Percentiles rank a stretch among this genome's conserved stretches.
These are phyloP conservation scores for Penstemon barbatus DNA, from an alignment of 257 asterid species.

Conservation along the genomic window DNA sequence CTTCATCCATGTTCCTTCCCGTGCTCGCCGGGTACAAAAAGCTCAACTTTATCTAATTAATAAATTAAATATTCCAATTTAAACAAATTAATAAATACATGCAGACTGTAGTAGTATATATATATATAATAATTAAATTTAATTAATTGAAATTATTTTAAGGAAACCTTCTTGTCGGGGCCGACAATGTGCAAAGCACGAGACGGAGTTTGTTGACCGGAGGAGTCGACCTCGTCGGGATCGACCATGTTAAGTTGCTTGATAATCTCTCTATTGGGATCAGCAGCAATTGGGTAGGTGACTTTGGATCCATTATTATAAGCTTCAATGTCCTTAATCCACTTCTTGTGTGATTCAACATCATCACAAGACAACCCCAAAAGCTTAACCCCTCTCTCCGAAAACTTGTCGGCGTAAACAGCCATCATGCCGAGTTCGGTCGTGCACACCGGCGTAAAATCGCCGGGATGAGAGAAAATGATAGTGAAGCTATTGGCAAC, in stretches of 20 bases:
- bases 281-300: conserved; percentile 72
- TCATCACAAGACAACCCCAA: conserved; percentile 79
- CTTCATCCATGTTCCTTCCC: conserved; percentile 90
- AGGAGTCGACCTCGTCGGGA: conserved; percentile 63
- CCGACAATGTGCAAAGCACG: conserved; percentile 85
- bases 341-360: conserved; percentile 58
- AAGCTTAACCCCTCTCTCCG: conserved; percentile 69
- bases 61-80: too few species aligned
- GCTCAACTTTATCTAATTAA: conserved; percentile 61
- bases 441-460: conserved; percentile 93
- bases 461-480: conserved; percentile 89
- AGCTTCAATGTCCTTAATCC: conserved; percentile 90
- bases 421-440: conserved; percentile 92
- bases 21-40: conserved; percentile 80
- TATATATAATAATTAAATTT: not conserved
- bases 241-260: conserved; percentile 88
- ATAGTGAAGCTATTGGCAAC: conserved; percentile 56
- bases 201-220: conserved; percentile 51
- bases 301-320: conserved; percentile 63
- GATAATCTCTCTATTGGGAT: conserved; percentile 54
- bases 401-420: conserved; percentile 64
- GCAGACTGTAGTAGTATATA: too few species aligned
- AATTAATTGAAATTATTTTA: not conserved
- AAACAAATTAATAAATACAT: not conserved
- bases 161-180: conserved; percentile 63